Percentiles rank a stretch among this genome's conserved stretches.
These are phyloP conservation scores for Fomitopsis serialis DNA, from an alignment of 768 basidiomycete species.

Conservation along the genomic window DNA sequence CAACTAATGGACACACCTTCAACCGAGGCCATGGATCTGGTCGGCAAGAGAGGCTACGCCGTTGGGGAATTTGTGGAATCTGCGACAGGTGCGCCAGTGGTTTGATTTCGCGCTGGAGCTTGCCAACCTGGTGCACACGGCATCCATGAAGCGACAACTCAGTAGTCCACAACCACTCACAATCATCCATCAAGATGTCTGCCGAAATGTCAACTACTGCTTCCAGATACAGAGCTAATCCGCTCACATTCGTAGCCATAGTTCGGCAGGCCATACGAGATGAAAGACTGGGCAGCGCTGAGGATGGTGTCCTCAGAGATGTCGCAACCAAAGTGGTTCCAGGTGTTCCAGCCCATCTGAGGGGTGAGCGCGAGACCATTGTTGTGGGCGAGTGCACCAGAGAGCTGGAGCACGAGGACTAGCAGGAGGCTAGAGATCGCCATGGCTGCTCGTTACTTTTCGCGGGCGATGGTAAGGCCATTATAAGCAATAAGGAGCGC, in stretches of 20 bases:
- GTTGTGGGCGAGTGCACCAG: constrained; percentile 12
- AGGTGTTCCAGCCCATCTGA: constrained; percentile 35
- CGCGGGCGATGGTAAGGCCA: too few relatives aligned
- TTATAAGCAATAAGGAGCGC: too few relatives aligned
- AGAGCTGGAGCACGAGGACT: constrained; percentile 4
- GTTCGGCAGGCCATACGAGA: constrained; percentile 26
- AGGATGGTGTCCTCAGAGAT: constrained; percentile 31
- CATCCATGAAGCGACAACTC: neutral
- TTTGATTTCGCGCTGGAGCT: constrained; percentile 22
- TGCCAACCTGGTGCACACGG: constrained; percentile 24
- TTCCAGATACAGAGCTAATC: neutral
- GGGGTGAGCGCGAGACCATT: constrained; percentile 29
- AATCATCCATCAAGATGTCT: constrained; percentile 36
- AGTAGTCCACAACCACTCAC: constrained; percentile 15
- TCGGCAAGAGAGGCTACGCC: constrained; percentile 27
- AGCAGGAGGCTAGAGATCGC: neutral
- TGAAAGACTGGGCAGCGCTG: constrained; percentile 26
- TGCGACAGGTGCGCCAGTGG: constrained; percentile 25
- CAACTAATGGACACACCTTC: too few relatives aligned
- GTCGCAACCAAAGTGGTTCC: constrained; percentile 34
- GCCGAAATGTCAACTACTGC: neutral
- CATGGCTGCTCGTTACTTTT: neutral
- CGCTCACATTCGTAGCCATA: constrained; percentile 33
- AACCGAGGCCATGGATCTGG: constrained; percentile 28
- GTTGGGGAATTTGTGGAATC: constrained; percentile 27